A percentile compares a stretch with the other conserved stretches of the same genome.
phyloP scores from a whole-genome alignment of 2,329 filamentous ascomycete species.

The Emergomyces pasteurianus region DNA sequence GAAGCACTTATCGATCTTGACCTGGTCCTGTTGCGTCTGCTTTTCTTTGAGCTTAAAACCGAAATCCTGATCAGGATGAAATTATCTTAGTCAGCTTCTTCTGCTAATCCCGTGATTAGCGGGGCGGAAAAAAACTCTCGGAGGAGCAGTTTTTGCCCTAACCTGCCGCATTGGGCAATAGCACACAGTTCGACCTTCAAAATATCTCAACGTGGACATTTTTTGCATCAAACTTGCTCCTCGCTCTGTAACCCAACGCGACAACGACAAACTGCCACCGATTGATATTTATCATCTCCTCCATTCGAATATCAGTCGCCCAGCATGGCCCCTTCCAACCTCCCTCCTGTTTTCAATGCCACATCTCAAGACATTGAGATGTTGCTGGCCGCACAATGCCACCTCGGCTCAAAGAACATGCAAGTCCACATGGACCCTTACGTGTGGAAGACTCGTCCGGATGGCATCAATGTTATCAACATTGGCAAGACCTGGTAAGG shows the following conservation, averaged over 20 bases:
- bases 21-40: neutral
- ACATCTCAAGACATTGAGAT: slow-evolving; percentile 98
- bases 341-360: slow-evolving; percentile 91
- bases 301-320: slow-evolving; percentile 38
- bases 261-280: slow-evolving; percentile 30
- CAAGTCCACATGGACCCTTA: slow-evolving; percentile 99
- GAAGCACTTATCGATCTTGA: neutral
- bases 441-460: slow-evolving; percentile 98
- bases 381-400: slow-evolving; percentile 92
- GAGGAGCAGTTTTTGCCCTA: slow-evolving; percentile 7
- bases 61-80: neutral
- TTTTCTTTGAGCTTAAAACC: neutral
- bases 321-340: slow-evolving; percentile 92
- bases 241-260: slow-evolving; percentile 2
- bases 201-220: slow-evolving; percentile 6
- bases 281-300: slow-evolving; percentile 32
- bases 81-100: neutral
- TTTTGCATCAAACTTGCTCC: slow-evolving; percentile 6
- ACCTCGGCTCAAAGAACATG: slow-evolving; percentile 97
- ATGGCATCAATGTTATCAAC: slow-evolving; percentile 98
- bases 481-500: slow-evolving; percentile 98
- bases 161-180: neutral
- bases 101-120: neutral
- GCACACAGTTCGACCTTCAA: slow-evolving; percentile 5
- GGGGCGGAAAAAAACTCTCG: slow-evolving; percentile 3